Conservation (phyloP, 2,329 filamentous ascomycete genomes). For the Beauveria brongniartii region DNA sequence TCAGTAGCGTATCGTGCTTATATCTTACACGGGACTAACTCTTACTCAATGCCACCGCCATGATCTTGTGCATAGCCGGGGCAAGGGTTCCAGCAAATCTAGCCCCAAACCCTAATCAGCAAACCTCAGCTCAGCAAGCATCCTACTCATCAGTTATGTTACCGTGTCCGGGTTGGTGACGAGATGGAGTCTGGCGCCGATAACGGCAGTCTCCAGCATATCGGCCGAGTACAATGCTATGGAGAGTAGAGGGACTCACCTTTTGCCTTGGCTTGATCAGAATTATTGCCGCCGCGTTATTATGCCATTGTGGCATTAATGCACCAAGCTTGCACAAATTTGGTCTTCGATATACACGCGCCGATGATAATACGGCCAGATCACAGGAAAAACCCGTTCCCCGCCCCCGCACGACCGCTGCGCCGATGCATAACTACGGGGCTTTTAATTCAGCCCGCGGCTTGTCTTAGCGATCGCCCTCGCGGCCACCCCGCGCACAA, state of each 20-base stretch:
- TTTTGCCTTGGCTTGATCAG: neutral
- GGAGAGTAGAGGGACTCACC: neutral
- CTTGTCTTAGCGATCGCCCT: too few relatives aligned
- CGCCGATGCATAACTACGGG: conserved; percentile 4
- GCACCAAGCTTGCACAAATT: neutral
- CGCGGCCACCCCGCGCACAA: too few relatives aligned
- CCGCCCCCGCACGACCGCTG: conserved; percentile 1
- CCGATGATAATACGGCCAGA: neutral
- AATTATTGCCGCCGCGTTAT: too few relatives aligned
- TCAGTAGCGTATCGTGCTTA: too few relatives aligned
- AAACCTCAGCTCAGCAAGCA: neutral
- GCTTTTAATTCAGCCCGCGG: neutral
- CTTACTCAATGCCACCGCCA: too few relatives aligned
- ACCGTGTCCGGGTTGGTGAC: neutral
- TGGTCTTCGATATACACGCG: neutral
- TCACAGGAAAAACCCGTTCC: neutral
- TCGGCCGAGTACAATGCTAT: neutral
- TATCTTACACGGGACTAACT: too few relatives aligned
- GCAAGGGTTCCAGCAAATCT: conserved; percentile 1
- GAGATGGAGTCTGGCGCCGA: neutral
- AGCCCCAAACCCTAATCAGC: conserved; percentile 12
- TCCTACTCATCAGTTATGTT: too few relatives aligned
- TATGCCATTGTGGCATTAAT: too few relatives aligned
- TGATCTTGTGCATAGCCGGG: neutral
- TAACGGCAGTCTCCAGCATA: neutral